These are phyloP conservation scores for Pythium graminicola DNA, from an alignment of 352 stramenopile genomes.

Conservation along the genomic window DNA sequence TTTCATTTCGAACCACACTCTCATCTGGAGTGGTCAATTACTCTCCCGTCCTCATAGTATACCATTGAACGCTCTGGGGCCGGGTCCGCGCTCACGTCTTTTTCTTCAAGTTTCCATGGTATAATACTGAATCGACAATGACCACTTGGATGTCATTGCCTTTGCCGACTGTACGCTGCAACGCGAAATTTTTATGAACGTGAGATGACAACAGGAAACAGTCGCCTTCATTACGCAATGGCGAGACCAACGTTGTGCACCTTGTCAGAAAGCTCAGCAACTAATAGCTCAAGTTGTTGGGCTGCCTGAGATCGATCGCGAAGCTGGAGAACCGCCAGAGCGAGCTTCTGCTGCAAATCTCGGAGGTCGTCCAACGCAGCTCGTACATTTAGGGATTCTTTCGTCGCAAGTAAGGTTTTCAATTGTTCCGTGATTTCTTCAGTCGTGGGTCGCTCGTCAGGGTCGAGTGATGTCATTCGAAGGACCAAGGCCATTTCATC, in stretches of 20 bases:
- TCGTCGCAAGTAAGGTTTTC: slow-evolving; percentile 34
- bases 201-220: neutral
- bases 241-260: slow-evolving; percentile 53
- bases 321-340: slow-evolving; percentile 45
- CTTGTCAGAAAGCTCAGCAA: slow-evolving; percentile 67
- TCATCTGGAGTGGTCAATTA: neutral
- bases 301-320: slow-evolving; percentile 54
- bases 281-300: slow-evolving; percentile 49
- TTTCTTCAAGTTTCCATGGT: neutral
- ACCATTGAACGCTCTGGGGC: neutral
- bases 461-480: slow-evolving; percentile 71
- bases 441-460: slow-evolving; percentile 43
- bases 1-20: neutral
- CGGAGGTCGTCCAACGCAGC: slow-evolving; percentile 57
- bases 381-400: slow-evolving; percentile 29
- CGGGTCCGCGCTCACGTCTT: neutral
- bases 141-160: neutral
- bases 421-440: slow-evolving; percentile 59
- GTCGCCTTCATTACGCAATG: slow-evolving; percentile 29
- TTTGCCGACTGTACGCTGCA: no score
- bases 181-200: no score
- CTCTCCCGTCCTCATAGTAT: slow-evolving; percentile 6
- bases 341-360: slow-evolving; percentile 51
- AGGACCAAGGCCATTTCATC: slow-evolving; percentile 69
- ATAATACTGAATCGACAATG: neutral